Evolutionary conservation across 1,284 basidiomycete species (phyloP).

Genomic region (Microbotryum intermedium): DNA sequence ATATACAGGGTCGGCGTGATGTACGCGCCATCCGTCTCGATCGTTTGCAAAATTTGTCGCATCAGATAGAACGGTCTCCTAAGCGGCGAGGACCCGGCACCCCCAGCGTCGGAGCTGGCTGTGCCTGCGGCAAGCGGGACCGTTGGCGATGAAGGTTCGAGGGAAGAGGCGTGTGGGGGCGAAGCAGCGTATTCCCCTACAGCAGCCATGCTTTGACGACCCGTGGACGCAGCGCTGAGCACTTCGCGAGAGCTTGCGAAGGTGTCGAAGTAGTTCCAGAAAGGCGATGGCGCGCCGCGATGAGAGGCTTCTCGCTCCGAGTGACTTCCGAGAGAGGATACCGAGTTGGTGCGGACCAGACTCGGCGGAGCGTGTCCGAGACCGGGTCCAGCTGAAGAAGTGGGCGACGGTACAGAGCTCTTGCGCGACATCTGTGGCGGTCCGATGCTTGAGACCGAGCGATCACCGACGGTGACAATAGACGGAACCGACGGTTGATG

Average conservation of each 20-base stretch:
- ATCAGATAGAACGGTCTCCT: slow-evolving; percentile 81
- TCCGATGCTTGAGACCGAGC: background rate
- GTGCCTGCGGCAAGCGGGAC: too few relatives aligned
- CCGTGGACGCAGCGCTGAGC: background rate
- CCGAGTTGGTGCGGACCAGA: slow-evolving; percentile 14
- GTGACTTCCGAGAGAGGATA: slow-evolving; percentile 5
- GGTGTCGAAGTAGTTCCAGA: background rate
- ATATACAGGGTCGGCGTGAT: slow-evolving; percentile 79
- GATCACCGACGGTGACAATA: background rate
- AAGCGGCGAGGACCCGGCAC: slow-evolving; percentile 38
- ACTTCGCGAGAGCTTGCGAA: background rate
- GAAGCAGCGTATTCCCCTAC: too few relatives aligned
- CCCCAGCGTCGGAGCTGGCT: too few relatives aligned
- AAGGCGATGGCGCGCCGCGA: background rate
- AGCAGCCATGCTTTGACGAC: too few relatives aligned
- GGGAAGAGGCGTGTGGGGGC: too few relatives aligned
- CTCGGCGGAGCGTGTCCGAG: background rate
- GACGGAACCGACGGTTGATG: slow-evolving; percentile 3
- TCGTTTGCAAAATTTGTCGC: slow-evolving; percentile 63
- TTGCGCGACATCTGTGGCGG: slow-evolving; percentile 3
- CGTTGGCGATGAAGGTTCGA: too few relatives aligned
- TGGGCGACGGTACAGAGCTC: slow-evolving; percentile 14
- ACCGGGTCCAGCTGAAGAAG: background rate
- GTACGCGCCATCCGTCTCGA: slow-evolving; percentile 65
- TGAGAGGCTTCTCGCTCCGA: background rate